A percentile compares a stretch with the other conserved stretches of the same genome.
Evolutionary conservation across 2,329 filamentous ascomycete genomes (phyloP).

Genomic region (Aspergillus sp.): DNA sequence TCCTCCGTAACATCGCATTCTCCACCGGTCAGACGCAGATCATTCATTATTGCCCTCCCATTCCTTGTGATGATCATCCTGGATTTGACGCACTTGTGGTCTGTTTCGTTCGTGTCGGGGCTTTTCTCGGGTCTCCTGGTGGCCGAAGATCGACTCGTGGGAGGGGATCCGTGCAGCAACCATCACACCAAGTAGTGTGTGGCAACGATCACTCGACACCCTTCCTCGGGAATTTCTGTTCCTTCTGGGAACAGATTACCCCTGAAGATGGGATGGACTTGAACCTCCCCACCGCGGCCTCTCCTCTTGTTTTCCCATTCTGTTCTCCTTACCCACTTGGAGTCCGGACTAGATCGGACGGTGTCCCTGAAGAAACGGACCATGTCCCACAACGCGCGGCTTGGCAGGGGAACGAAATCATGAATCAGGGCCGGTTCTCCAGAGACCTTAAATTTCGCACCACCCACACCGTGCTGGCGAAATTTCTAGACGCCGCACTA

Average conservation of each 20-base stretch:
- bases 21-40: conserved; percentile 4
- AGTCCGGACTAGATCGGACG: conserved; percentile 19
- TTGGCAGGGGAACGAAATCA: conserved; percentile 21
- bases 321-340: conserved; percentile 14
- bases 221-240: no score
- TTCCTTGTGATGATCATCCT: conserved; percentile 5
- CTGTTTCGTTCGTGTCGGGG: background rate
- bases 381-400: conserved; percentile 24
- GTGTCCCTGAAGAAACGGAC: conserved; percentile 20
- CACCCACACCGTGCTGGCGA: conserved; percentile 9
- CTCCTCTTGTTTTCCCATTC: conserved; percentile 9
- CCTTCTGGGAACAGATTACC: no score
- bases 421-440: conserved; percentile 10
- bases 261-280: background rate
- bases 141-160: background rate
- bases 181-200: no score
- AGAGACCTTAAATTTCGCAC: background rate
- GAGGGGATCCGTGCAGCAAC: background rate
- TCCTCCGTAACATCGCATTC: background rate
- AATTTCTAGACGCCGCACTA: conserved; percentile 28
- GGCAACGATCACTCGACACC: background rate
- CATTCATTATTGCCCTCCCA: conserved; percentile 2
- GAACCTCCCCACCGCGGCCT: background rate
- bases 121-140: no score
- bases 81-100: background rate